Base-by-base conservation (phyloP, 371 early-diverging fungal genomes). In the Smittium mucronatum region DNA sequence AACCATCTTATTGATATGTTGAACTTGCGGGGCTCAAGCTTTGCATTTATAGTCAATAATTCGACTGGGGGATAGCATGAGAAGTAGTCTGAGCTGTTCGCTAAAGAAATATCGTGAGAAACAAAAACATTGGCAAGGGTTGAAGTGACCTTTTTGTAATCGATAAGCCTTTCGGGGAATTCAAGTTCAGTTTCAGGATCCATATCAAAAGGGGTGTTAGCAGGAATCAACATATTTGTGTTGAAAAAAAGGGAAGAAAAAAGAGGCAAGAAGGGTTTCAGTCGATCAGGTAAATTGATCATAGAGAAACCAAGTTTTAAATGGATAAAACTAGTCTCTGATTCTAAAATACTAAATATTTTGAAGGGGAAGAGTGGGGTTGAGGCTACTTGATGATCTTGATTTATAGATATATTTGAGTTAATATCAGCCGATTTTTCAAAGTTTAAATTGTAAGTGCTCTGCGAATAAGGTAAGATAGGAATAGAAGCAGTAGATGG, bases 71-170 rank as follows among this genome's bases (percentile, higher is more conserved):
- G 87, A 1, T 76, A 71, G 63, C 81, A 77, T 1, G 76, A 72
- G 74, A 87, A 87, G 57, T 78, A 68, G 60, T 82, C 82, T 70
- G 83, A 85, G 0, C 84, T 81, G 47, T 87, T 81, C 1, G 89
- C 90, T 5, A 89, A 76, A 0, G 83, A 75, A 1, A 82, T 81
- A 69, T 80, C 84, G 63, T 85, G 75, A 0, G 85, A 79, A 1
- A 82, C 79, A 68, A 86, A 82, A 57, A 83, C 75, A 65, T 86
- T 83, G 16, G 84, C 71, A 63, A 85, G 75, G 29, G 77, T 69
- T 0, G 76, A 78, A 11, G 81, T 83, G 1, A 87, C 82, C 0
- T 81, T 79, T 11, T 77, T 78, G 66, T 87, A 88, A 58, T 78
- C 82, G 60, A 88, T 72, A 28, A 67, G 73, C 64, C 70, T 8